Evolutionary conservation across 1,284 basidiomycete genomes (phyloP), one percentile per base, ranked within the genome.

Genomic region (Ceraceosorus bombacis): DNA sequence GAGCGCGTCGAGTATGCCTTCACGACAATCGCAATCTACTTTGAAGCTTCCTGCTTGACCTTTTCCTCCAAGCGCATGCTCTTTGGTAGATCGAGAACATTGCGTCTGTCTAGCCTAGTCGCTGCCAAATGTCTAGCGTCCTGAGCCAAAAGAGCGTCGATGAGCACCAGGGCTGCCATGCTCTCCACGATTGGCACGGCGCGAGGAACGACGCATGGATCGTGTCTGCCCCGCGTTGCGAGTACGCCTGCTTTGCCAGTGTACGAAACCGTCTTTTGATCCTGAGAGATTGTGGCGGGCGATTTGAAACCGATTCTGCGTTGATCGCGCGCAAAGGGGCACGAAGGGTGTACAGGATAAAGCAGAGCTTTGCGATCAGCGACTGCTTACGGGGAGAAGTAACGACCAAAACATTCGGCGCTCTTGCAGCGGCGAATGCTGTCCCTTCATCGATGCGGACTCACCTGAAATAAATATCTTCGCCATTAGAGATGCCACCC

Each of bases 161-260:
- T 92, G 70, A 96, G 83, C 63, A 95, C 93, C 51, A 98, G 82
- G 17, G 88, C 87, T 0, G 94, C 91, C 95, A 99, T 98, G 1
- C 90, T 86, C 81, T 99, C 95, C 39, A 98, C 93, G 72, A 99
- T 99, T 49, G 95, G 93, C 36, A 99, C 91, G 6, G 95, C 95
- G 49, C 83, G 72, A 40, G 95, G 94, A 6, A 98, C 92, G 52
- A 99, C 95, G 76, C 95, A 99, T 9, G 95, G 94, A 78, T 97
- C 93, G 79, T 96, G 93, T 61, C 95, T 83, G 8, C 95, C 95
- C 53, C 91, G 83, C 37, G 94, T 89, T 41, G 90, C 90, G 51
- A 99, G 83, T 40, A 84, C 85, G 39, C 95, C 95, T 0, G 84
- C 81, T 13, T 87, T 88, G 43, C 95, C 95, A 72, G 93, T 86